Evolutionary conservation across 148 eudicot genomes (phyloP), one percentile per base, ranked within the genome.

Genomic region (Mesembryanthemum crystallinum): DNA sequence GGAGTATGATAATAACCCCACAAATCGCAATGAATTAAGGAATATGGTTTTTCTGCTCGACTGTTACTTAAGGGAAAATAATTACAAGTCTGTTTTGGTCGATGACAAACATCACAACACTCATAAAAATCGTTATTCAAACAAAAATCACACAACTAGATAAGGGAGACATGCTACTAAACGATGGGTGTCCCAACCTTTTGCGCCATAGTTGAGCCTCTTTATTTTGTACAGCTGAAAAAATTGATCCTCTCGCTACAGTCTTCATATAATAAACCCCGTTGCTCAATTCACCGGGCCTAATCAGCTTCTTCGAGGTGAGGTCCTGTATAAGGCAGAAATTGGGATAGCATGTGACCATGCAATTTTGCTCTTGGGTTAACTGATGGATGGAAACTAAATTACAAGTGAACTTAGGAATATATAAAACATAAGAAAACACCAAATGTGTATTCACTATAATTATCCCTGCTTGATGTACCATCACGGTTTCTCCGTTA

Each of bases 71-170:
- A 12, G 1, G 27, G 28, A 73, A 73, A 73, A 10, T 0, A 4
- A 15, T 60, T 17, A 18, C 37, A 1, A 15, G 55, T 59, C 25
- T 73, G 54, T 73, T 73, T 73, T 4, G 67, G 55, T 15, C 25
- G 27, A 73, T 39, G 24, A 20, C 35, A 73, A 27, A 60, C 66
- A 39, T 73, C 76, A 73, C 76, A 73, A 57, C 27, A 25, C 17
- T 29, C 18, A 20, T n/a, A n/a, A 45, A 12, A 0, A 30, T 39
- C 42, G 21, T 29, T 60, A 64, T 15, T n/a, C 5, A 74, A 63
- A 4, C 43, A 10, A 11, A 28, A 20, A 49, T 21, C n/a, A 32
- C 23, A 13, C 6, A 51, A 29, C 7, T 7, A 12, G 70, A 47
- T 20, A 64, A 74, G 3, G 15, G 15, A 30, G 77, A 9, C 43